phyloP scores from a whole-genome alignment of 2,329 filamentous ascomycete genomes.

The Sclerotinia borealis region DNA sequence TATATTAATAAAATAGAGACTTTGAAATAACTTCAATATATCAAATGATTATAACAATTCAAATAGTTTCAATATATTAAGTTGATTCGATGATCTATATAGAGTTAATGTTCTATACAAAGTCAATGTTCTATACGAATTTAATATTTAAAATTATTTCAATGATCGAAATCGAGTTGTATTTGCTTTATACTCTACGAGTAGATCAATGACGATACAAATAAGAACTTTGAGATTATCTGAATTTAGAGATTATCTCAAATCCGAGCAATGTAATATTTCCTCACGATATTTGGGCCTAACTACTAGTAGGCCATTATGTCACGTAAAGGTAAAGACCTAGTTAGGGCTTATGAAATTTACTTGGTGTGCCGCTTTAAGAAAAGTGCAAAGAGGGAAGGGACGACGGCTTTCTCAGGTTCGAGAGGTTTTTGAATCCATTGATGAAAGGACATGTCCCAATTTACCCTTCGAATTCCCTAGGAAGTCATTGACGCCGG shows the following conservation, averaged over 20 bases:
- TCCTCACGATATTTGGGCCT: too few species aligned
- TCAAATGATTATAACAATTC: neutral
- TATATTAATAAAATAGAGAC: too few species aligned
- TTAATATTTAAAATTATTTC: too few species aligned
- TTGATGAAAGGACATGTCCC: neutral
- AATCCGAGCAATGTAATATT: too few species aligned
- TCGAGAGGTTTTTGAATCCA: neutral
- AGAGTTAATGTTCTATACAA: neutral
- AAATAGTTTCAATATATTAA: neutral
- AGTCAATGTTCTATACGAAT: too few species aligned
- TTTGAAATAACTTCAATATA: neutral
- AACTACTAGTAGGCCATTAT: too few species aligned
- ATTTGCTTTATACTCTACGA: too few species aligned
- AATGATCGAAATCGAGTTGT: too few species aligned
- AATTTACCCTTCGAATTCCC: neutral
- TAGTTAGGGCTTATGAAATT: neutral
- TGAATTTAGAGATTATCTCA: too few species aligned
- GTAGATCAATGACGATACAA: too few species aligned
- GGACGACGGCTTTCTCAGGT: neutral
- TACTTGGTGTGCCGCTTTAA: neutral
- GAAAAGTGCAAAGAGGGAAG: too few species aligned
- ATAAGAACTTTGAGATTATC: too few species aligned
- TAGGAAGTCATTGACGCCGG: neutral
- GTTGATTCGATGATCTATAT: neutral
- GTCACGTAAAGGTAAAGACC: neutral